phyloP scores from a whole-genome alignment of 192 early-diverging fungal genomes.

The Nowakowskiella sp. region DNA sequence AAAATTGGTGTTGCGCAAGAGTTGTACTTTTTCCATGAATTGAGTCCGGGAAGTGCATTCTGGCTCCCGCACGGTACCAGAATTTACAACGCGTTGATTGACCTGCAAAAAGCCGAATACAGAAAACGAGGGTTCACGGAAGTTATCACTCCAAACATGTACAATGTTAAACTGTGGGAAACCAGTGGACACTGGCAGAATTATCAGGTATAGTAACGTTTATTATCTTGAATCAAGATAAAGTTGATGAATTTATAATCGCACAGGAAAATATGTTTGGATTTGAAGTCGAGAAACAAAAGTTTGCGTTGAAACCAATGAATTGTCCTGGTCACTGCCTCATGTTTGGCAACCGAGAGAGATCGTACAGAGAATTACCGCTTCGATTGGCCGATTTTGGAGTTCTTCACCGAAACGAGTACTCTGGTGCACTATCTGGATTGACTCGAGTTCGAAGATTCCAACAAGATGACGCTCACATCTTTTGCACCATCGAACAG shows the following conservation, averaged over 20 bases:
- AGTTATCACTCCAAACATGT: constrained; percentile 98
- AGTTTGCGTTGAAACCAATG: constrained; percentile 98
- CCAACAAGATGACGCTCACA: constrained; percentile 99
- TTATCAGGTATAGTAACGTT: constrained; percentile 56
- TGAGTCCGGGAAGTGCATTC: constrained; percentile 88
- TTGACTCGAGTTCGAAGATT: constrained; percentile 96
- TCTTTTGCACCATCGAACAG: constrained; percentile 90
- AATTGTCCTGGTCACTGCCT: constrained; percentile 98
- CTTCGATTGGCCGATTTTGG: constrained; percentile 96
- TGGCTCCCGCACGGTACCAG: constrained; percentile 93
- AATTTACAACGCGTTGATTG: constrained; percentile 91
- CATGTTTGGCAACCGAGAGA: constrained; percentile 87
- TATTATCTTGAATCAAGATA: constrained; percentile 4
- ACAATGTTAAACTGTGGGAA: constrained; percentile 96
- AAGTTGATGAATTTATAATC: neutral
- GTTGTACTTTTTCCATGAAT: constrained; percentile 96
- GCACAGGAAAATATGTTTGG: constrained; percentile 86
- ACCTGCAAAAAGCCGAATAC: constrained; percentile 84
- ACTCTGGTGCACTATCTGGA: constrained; percentile 87
- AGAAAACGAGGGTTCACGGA: constrained; percentile 89
- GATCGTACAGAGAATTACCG: constrained; percentile 93
- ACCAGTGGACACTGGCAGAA: constrained; percentile 92
- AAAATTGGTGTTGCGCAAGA: constrained; percentile 97
- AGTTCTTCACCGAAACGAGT: constrained; percentile 83
- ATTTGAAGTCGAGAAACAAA: constrained; percentile 93